Conservation (phyloP, 1,139 yeast genomes). For the Kluyveromyces marxianus region DNA sequence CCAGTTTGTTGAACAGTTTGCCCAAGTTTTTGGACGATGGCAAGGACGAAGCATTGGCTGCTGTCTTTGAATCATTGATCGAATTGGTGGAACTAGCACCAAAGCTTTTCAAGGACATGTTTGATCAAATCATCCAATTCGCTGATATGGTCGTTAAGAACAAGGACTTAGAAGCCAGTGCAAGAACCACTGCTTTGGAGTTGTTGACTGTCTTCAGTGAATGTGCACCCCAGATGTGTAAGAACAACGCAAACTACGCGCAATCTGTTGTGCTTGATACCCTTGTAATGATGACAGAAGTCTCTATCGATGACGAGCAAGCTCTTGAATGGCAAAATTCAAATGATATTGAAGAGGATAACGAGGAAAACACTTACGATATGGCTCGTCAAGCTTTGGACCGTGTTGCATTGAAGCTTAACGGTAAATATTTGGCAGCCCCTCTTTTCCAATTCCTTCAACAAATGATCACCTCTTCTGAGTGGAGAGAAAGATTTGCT, state of each 20-base stretch:
- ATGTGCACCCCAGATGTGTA: constrained; percentile 93
- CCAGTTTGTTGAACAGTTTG: constrained; percentile 74
- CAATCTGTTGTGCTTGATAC: constrained; percentile 66
- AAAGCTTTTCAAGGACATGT: constrained; percentile 85
- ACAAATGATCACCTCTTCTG: constrained; percentile 61
- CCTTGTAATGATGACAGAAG: constrained; percentile 84
- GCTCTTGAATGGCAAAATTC: constrained; percentile 83
- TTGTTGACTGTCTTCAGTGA: constrained; percentile 85
- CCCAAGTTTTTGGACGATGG: constrained; percentile 77
- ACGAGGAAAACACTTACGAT: constrained; percentile 79
- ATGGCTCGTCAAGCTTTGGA: constrained; percentile 94
- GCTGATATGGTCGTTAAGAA: constrained; percentile 76
- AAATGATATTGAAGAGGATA: constrained; percentile 72
- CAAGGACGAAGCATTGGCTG: constrained; percentile 72
- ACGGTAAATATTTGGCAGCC: constrained; percentile 75
- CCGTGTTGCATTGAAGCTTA: constrained; percentile 75
- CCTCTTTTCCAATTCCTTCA: constrained; percentile 86
- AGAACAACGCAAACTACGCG: constrained; percentile 65
- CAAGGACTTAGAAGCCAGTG: constrained; percentile 65
- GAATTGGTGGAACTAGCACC: constrained; percentile 93
- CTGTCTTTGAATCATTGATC: constrained; percentile 81
- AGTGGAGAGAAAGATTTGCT: constrained; percentile 96
- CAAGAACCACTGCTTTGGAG: constrained; percentile 84
- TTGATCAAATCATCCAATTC: constrained; percentile 76
- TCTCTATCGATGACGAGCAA: constrained; percentile 76